A percentile compares a stretch with the other conserved stretches of the same genome.
Conservation (phyloP, 495 filamentous ascomycete genomes). For the Podospora tetraspora region DNA sequence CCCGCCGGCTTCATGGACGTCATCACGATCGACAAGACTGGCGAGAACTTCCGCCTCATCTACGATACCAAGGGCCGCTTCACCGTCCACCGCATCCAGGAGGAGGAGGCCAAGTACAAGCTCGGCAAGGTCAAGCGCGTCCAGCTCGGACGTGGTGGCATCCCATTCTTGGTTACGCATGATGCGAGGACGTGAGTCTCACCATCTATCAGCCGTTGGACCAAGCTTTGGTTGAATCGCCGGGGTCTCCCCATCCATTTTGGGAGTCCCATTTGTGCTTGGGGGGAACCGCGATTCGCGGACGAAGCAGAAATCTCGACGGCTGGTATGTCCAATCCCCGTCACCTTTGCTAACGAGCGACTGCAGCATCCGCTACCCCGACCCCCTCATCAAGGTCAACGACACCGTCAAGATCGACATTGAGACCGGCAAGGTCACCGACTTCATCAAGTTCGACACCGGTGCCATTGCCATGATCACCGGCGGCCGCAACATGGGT, state of each 20-base stretch:
- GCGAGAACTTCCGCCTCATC: slow-evolving; percentile 98
- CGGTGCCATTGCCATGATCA: slow-evolving; percentile 94
- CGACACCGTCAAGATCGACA: slow-evolving; percentile 98
- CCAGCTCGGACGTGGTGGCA: slow-evolving; percentile 96
- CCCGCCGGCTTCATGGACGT: slow-evolving; percentile 99
- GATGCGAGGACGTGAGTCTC: slow-evolving; percentile 99
- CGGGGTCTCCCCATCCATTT: slow-evolving; percentile 9
- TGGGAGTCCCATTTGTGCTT: slow-evolving; percentile 3
- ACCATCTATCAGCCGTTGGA: slow-evolving; percentile 98
- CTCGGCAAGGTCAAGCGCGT: slow-evolving; percentile 99
- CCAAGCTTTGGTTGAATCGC: slow-evolving; percentile 85
- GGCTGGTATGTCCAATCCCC: slow-evolving; percentile 43
- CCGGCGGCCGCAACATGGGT: slow-evolving; percentile 99
- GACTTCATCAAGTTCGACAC: slow-evolving; percentile 98
- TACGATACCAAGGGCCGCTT: slow-evolving; percentile 99
- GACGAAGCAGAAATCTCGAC: slow-evolving; percentile 29
- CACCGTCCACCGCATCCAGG: slow-evolving; percentile 98
- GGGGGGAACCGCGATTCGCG: slow-evolving; percentile 11
- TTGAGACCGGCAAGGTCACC: slow-evolving; percentile 90
- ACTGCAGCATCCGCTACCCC: slow-evolving; percentile 88
- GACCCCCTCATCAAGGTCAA: slow-evolving; percentile 98
- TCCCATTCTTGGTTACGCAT: slow-evolving; percentile 99
- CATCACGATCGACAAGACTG: slow-evolving; percentile 98
- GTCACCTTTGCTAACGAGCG: slow-evolving; percentile 38
- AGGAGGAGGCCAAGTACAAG: slow-evolving; percentile 98